Conservation (phyloP, 805 yeast genomes). For the Teunomyces pallodes region DNA sequence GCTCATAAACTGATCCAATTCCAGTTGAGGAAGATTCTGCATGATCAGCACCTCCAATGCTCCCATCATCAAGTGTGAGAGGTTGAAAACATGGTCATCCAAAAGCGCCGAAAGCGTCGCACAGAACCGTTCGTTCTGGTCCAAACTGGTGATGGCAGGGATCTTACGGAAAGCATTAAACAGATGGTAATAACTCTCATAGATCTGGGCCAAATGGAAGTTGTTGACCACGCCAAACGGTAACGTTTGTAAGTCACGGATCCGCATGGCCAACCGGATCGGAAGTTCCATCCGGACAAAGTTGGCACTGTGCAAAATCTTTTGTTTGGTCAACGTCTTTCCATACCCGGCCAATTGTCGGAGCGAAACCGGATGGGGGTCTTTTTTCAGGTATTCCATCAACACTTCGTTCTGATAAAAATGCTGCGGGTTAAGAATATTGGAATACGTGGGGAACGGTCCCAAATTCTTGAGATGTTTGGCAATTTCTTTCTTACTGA, state of each 20-base stretch:
- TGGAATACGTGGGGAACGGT: constrained; percentile 41
- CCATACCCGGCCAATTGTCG: constrained; percentile 90
- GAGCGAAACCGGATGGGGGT: constrained; percentile 89
- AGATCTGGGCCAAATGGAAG: constrained; percentile 81
- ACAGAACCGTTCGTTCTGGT: constrained; percentile 77
- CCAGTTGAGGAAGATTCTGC: constrained; percentile 52
- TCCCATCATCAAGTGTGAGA: constrained; percentile 92
- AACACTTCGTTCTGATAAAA: constrained; percentile 80
- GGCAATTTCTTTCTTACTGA: constrained; percentile 28
- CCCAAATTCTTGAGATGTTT: constrained; percentile 34
- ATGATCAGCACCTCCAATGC: constrained; percentile 75
- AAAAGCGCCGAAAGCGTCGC: constrained; percentile 58
- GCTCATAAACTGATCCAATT: constrained; percentile 73
- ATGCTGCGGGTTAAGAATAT: constrained; percentile 58
- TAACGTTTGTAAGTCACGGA: constrained; percentile 72
- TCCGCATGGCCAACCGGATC: constrained; percentile 75
- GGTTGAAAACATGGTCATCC: constrained; percentile 74
- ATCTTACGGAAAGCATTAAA: constrained; percentile 81
- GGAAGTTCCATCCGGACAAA: constrained; percentile 87
- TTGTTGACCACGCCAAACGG: constrained; percentile 86
- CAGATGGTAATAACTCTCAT: constrained; percentile 84
- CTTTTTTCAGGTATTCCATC: constrained; percentile 56
- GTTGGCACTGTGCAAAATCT: constrained; percentile 79
- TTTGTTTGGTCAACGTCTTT: constrained; percentile 68
- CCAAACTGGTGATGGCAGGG: constrained; percentile 61